Conservation (phyloP, 1,284 basidiomycete species). For the Sanguinoderma infundibulare region DNA sequence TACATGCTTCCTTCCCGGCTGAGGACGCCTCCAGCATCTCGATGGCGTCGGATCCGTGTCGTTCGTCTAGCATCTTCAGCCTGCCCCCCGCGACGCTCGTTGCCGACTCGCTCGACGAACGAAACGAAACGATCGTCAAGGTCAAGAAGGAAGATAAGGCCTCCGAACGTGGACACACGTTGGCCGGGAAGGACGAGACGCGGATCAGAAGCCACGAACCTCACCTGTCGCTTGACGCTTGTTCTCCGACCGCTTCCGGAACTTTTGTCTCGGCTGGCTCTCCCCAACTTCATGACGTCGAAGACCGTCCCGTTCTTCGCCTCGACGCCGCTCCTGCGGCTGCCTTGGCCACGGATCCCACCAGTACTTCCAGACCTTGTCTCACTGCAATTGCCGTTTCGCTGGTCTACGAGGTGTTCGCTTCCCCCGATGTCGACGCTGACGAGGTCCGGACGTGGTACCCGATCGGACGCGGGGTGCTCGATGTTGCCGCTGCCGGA, state of each 20-base stretch:
- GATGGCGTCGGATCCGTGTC: not conserved
- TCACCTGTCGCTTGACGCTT: too few relatives aligned
- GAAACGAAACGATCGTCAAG: not conserved
- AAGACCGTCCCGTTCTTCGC: not conserved
- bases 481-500: not conserved
- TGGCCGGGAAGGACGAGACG: too few relatives aligned
- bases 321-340: too few relatives aligned
- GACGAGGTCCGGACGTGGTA: not conserved
- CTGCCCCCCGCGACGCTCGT: not conserved
- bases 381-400: not conserved
- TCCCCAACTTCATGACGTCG: not conserved
- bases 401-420: not conserved
- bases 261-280: not conserved
- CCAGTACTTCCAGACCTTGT: not conserved
- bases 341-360: not conserved
- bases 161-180: not conserved
- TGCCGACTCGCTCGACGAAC: not conserved
- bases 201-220: too few relatives aligned
- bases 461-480: not conserved
- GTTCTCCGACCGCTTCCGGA: too few relatives aligned
- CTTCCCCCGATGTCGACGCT: not conserved
- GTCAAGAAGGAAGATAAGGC: conserved; percentile 4
- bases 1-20: not conserved
- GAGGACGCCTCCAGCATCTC: not conserved
- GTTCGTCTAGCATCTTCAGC: not conserved